Conservation (phyloP, 1,139 yeast species). For the Sugiyamaella neomexicana region DNA sequence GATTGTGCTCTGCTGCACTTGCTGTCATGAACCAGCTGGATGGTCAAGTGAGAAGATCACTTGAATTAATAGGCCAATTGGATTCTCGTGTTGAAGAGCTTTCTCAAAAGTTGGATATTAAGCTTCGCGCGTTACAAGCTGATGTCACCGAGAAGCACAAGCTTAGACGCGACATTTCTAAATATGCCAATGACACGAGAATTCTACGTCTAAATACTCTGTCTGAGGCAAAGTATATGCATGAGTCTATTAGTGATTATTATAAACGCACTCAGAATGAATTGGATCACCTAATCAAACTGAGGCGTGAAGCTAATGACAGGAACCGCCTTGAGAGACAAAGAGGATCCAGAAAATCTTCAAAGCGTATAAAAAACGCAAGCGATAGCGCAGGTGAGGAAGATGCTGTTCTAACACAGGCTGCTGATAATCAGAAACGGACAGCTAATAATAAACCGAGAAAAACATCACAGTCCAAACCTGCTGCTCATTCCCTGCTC, state of each 20-base stretch:
- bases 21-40: constrained; percentile 18
- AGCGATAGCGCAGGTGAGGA: background rate
- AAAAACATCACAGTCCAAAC: background rate
- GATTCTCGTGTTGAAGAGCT: constrained; percentile 15
- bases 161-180: constrained; percentile 5
- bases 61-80: constrained; percentile 21
- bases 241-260: constrained; percentile 18
- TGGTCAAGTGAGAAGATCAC: constrained; percentile 18
- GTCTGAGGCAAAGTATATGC: constrained; percentile 23
- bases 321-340: background rate
- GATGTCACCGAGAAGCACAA: background rate
- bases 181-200: constrained; percentile 11
- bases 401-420: background rate
- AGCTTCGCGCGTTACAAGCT: constrained; percentile 11
- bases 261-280: constrained; percentile 19
- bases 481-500: background rate
- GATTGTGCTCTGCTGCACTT: too few species aligned
- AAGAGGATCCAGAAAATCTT: background rate
- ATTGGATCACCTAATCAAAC: constrained; percentile 10
- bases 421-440: background rate
- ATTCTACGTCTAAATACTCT: constrained; percentile 19
- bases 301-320: background rate
- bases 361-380: background rate
- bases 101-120: constrained; percentile 7
- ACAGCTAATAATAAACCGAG: background rate